Evolutionary conservation across 78 protist species (phyloP).

Genomic region (Diacronema lutheri): DNA sequence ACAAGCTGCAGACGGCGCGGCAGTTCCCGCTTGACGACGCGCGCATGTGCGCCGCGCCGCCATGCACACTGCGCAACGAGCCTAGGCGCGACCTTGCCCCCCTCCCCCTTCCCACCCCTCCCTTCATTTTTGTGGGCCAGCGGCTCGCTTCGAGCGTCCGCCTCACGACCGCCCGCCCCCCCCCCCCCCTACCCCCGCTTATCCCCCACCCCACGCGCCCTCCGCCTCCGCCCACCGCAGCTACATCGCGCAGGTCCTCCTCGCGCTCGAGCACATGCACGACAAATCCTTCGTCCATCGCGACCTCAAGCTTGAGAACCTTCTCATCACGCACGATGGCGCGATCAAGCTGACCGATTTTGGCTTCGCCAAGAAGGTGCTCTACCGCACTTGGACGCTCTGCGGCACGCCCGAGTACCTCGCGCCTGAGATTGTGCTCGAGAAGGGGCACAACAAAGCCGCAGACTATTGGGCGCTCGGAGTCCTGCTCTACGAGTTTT

Average conservation of each 20-base stretch:
- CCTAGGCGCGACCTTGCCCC: no score
- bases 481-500: conserved; percentile 31
- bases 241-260: conserved; percentile 63
- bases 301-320: conserved; percentile 76
- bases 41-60: not conserved
- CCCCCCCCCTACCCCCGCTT: no score
- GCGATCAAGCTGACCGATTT: conserved; percentile 70
- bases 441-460: conserved; percentile 36
- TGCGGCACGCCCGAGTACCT: conserved; percentile 54
- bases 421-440: conserved; percentile 39
- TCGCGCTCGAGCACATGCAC: conserved; percentile 71
- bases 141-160: no score
- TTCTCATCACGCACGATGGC: conserved; percentile 61
- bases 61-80: no score
- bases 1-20: not conserved
- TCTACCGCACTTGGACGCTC: conserved; percentile 13
- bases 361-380: conserved; percentile 57
- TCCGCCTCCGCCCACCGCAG: no score
- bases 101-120: no score
- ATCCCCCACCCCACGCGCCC: no score
- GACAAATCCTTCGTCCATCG: conserved; percentile 54
- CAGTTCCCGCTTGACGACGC: not conserved
- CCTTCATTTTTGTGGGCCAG: no score
- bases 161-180: no score
- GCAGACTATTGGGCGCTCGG: conserved; percentile 66